phyloP scores from a whole-genome alignment of 139 green algal genomes.

The Asterochloris erici region DNA sequence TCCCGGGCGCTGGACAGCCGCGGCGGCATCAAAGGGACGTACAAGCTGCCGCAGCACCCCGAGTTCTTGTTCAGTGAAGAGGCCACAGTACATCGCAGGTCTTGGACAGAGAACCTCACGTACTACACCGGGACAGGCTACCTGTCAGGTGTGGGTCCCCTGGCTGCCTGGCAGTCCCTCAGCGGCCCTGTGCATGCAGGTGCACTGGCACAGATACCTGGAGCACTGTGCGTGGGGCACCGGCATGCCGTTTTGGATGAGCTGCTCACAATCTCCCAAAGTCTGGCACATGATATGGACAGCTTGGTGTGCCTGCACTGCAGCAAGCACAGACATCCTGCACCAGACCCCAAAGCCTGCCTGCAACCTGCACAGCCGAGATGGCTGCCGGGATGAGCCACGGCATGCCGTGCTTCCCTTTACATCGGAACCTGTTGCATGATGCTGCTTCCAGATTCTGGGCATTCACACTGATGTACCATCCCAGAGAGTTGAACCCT shows the following conservation, averaged over 20 bases:
- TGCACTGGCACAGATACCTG: neutral
- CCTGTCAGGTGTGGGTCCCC: conserved; percentile 50
- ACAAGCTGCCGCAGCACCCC: conserved; percentile 56
- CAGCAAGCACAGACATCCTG: neutral
- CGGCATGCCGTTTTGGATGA: neutral
- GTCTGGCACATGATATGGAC: neutral
- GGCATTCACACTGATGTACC: too few relatives aligned
- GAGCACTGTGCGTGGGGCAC: neutral
- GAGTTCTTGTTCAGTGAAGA: conserved; percentile 92
- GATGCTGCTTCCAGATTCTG: too few relatives aligned
- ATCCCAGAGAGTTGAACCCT: too few relatives aligned
- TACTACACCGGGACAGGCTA: conserved; percentile 90
- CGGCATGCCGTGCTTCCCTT: too few relatives aligned
- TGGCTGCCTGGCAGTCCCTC: neutral
- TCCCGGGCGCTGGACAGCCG: conserved; percentile 19
- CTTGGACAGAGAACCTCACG: conserved; percentile 85
- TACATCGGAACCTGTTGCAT: too few relatives aligned
- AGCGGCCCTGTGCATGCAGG: neutral
- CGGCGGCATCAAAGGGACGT: neutral
- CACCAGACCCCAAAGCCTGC: too few relatives aligned
- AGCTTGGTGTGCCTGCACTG: neutral
- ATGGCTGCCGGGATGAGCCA: too few relatives aligned
- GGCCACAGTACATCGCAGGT: conserved; percentile 57
- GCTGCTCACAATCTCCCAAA: neutral
- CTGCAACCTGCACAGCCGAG: too few relatives aligned